Conservation (phyloP, 2,329 filamentous ascomycete genomes). For the Penicillium glabrum region DNA sequence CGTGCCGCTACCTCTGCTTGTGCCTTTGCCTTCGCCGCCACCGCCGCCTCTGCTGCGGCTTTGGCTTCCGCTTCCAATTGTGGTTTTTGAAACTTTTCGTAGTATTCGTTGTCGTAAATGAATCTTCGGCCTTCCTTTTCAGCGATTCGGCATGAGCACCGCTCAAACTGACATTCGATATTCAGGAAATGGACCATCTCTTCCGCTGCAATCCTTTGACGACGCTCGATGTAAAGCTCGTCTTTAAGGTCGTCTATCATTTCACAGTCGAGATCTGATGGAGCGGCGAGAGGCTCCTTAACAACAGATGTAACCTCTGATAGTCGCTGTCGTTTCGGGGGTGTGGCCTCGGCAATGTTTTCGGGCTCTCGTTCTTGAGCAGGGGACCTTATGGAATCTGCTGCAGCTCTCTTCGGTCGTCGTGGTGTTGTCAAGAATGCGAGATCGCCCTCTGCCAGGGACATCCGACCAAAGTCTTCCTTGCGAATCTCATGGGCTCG, state of each 20-base stretch:
- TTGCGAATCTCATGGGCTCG: constrained; percentile 32
- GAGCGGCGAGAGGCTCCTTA: constrained; percentile 23
- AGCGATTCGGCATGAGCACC: constrained; percentile 49
- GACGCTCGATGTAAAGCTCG: constrained; percentile 53
- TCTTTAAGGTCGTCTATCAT: constrained; percentile 47
- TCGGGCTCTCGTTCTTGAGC: constrained; percentile 7
- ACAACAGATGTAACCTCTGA: constrained; percentile 27
- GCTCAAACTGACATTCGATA: constrained; percentile 51
- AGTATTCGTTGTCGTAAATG: constrained; percentile 40
- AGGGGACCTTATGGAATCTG: constrained; percentile 26
- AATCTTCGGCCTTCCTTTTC: constrained; percentile 42
- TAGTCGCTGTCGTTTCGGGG: constrained; percentile 34
- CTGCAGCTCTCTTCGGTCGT: constrained; percentile 35
- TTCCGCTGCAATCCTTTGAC: constrained; percentile 52
- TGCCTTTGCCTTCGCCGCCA: background rate
- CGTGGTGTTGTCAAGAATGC: constrained; percentile 32
- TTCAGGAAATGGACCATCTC: constrained; percentile 56
- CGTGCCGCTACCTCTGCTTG: background rate
- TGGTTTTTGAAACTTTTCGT: constrained; percentile 20
- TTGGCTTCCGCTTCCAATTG: constrained; percentile 16
- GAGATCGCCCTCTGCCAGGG: constrained; percentile 33
- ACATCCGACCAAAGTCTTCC: constrained; percentile 28
- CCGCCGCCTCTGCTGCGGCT: constrained; percentile 2
- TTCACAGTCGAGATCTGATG: constrained; percentile 38
- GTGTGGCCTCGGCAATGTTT: constrained; percentile 26